Base-by-base conservation (phyloP, 306 rosid genomes). In the Gastrolobium bilobum region DNA sequence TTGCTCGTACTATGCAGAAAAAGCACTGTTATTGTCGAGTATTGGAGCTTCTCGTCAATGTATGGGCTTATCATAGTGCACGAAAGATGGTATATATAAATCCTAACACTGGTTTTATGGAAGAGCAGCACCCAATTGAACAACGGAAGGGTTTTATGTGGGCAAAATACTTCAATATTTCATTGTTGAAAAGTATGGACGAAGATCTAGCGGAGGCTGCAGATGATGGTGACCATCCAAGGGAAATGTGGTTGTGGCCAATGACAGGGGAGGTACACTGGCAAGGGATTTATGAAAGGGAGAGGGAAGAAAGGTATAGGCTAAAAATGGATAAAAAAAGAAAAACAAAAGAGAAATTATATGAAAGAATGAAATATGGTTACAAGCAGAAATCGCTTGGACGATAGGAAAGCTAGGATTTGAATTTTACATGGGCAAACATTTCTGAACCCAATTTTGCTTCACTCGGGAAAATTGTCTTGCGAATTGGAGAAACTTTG, bases 41-140 rank as follows among this genome's bases (percentile, higher is more conserved):
- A 43, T 63, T 86, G 85, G 99, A 95, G 68, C 87, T 95, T 79
- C 97, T 95, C 72, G 88, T 95, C 83, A 95, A 95, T 79, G 85
- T 95, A 48, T 95, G 99, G 99, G 97, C 98, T 78, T 95, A 93
- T 86, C 99, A 95, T 67, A 93, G 98, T 58, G 98, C 89, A 7
- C 85, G 97, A 63, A 95, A 84, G 86, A 93, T 95, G 97, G 94
- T 95, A 5, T 95, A 86, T 40, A 72, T 95, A 53, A 86, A 93
- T 86, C 97, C 97, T 2, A 74, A 73, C 10, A 87, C 94, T 5
- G 98, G 99, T 73, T 84, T 81, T 51, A 67, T 86, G 84, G 87
- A 88, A 78, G 99, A 91, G 90, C 98, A 95, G 84, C 99, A 95
- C 76, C 94, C 86, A 13, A 8, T 93, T 57, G 94, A 91, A 75